These are phyloP conservation scores for Colletotrichum sp. DNA, from an alignment of 2,329 filamentous ascomycete species.

Conservation along the genomic window DNA sequence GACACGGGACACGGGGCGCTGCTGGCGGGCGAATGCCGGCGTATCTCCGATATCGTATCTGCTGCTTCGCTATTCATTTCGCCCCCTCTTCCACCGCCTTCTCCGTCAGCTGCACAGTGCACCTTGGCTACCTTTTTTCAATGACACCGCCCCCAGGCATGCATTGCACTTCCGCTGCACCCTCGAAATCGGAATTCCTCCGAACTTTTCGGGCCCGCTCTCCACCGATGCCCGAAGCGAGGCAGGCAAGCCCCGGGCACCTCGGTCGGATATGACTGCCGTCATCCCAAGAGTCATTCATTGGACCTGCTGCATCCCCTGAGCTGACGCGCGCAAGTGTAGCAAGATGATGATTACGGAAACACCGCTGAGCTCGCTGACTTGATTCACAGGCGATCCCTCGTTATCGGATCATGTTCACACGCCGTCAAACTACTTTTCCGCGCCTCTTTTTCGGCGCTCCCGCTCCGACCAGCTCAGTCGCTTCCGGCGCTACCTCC, in stretches of 20 bases:
- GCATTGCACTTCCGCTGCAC: not conserved
- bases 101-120: not conserved
- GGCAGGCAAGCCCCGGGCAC: constrained; percentile 3
- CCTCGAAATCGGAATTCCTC: not conserved
- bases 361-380: not conserved
- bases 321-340: not conserved
- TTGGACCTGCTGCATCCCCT: not conserved
- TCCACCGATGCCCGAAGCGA: not conserved
- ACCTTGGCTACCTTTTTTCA: not conserved
- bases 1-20: not conserved
- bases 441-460: not conserved
- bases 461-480: not conserved
- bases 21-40: not conserved
- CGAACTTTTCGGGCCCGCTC: not conserved
- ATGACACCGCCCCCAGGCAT: not conserved
- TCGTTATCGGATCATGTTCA: not conserved
- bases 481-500: not conserved
- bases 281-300: not conserved
- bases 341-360: not conserved
- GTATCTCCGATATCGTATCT: constrained; percentile 25
- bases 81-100: not conserved
- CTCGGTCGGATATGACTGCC: constrained; percentile 3
- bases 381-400: not conserved
- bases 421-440: not conserved
- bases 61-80: not conserved